These are phyloP conservation scores for Linum lewisii DNA, from an alignment of 345 rosid species.

Conservation along the genomic window DNA sequence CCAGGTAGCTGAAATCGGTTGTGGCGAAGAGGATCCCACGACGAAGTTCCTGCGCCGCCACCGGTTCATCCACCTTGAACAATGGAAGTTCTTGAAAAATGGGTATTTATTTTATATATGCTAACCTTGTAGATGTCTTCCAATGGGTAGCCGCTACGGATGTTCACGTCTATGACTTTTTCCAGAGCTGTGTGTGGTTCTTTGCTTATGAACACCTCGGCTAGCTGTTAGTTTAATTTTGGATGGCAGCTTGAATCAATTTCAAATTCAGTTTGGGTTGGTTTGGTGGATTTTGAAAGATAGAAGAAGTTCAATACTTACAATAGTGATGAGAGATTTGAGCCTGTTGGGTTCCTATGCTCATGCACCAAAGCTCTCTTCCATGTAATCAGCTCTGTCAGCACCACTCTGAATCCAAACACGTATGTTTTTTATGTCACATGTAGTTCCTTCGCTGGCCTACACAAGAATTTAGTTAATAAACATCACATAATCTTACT, in stretches of 20 bases:
- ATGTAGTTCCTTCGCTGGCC: conserved; percentile 59
- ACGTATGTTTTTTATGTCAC: conserved; percentile 55
- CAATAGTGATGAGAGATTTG: conserved; percentile 12
- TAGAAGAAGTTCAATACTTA: not conserved
- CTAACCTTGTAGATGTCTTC: conserved; percentile 40
- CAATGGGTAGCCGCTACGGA: conserved; percentile 35
- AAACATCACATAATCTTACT: no score
- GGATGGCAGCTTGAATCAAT: no score
- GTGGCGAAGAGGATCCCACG: no score
- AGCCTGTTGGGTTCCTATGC: conserved; percentile 33
- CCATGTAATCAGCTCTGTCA: conserved; percentile 59
- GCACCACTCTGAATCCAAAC: conserved; percentile 57
- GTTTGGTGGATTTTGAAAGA: no score
- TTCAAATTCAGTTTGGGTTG: no score
- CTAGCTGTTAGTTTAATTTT: conserved; percentile 19
- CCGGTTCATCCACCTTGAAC: no score
- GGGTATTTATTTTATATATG: no score
- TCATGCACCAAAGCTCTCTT: conserved; percentile 47
- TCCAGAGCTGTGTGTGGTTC: conserved; percentile 36
- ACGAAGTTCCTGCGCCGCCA: no score
- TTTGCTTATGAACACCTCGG: conserved; percentile 29
- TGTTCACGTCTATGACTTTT: conserved; percentile 33
- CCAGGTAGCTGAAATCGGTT: no score
- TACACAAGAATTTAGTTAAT: conserved; percentile 12
- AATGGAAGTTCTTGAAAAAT: not conserved